phyloP scores from a whole-genome alignment of 257 asterid genomes.

The Ligustrum vulgare region DNA sequence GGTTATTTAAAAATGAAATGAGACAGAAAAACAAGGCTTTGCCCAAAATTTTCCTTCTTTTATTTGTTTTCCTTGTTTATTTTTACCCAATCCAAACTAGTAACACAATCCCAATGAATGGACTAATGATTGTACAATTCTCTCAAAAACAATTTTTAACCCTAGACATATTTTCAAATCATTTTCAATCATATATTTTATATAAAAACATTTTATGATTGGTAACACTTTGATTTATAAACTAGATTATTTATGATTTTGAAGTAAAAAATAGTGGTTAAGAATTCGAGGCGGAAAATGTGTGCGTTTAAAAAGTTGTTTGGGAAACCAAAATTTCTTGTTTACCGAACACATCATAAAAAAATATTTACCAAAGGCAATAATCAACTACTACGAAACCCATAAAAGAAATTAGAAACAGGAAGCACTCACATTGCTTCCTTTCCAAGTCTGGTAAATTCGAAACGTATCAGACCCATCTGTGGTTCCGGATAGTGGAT shows the following conservation, averaged over 20 bases:
- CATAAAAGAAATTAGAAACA: neutral
- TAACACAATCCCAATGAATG: neutral
- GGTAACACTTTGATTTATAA: too few species aligned
- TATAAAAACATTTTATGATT: too few species aligned
- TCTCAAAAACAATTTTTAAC: too few species aligned
- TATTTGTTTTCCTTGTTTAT: neutral
- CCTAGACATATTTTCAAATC: too few species aligned
- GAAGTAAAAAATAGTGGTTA: too few species aligned
- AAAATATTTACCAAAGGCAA: neutral
- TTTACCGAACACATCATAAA: too few species aligned
- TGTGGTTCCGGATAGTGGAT: slow-evolving; percentile 75
- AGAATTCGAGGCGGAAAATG: too few species aligned
- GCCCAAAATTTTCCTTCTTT: neutral
- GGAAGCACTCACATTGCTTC: slow-evolving; percentile 73
- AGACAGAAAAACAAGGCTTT: slow-evolving; percentile 1
- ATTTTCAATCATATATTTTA: too few species aligned
- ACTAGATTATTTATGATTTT: too few species aligned
- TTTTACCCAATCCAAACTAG: slow-evolving; percentile 6
- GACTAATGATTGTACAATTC: neutral
- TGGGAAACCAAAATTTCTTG: too few species aligned
- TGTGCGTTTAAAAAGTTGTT: too few species aligned
- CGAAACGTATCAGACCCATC: slow-evolving; percentile 58
- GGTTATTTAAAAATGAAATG: neutral
- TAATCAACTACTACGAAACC: neutral
- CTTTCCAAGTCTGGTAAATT: slow-evolving; percentile 94